A percentile compares a stretch with the other conserved stretches of the same genome.
phyloP scores from a whole-genome alignment of 2,329 filamentous ascomycete species.

The Allantophomopsis cytisporea region DNA sequence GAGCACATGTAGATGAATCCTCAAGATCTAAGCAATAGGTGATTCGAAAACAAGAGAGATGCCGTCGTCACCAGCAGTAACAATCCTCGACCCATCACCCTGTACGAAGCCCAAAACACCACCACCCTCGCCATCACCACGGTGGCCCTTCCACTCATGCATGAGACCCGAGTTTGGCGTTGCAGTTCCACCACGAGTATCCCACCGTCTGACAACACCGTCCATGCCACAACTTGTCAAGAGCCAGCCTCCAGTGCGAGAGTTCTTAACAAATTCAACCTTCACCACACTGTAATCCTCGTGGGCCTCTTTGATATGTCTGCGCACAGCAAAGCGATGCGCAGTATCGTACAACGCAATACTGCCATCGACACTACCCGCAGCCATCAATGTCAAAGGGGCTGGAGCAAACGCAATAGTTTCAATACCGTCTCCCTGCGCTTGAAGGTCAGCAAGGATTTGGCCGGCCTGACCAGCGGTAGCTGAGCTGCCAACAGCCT shows the following conservation, averaged over 20 bases:
- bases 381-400: constrained; percentile 40
- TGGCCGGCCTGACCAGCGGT: constrained; percentile 42
- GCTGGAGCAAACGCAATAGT: constrained; percentile 51
- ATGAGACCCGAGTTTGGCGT: constrained; percentile 57
- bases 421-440: constrained; percentile 70
- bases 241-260: constrained; percentile 41
- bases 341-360: constrained; percentile 82
- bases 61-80: constrained; percentile 86
- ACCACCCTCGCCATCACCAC: constrained; percentile 72
- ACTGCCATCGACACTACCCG: constrained; percentile 58
- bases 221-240: constrained; percentile 87
- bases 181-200: constrained; percentile 55
- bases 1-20: not conserved
- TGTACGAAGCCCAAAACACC: constrained; percentile 89
- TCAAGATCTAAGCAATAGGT: constrained; percentile 5
- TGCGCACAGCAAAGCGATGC: constrained; percentile 74
- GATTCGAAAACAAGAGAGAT: constrained; percentile 54
- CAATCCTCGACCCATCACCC: constrained; percentile 58
- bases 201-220: constrained; percentile 82
- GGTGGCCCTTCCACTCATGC: constrained; percentile 83
- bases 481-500: constrained; percentile 23
- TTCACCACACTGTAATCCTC: constrained; percentile 86
- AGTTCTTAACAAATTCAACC: constrained; percentile 65
- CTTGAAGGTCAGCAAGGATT: constrained; percentile 73
- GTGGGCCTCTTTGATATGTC: constrained; percentile 71